Conservation (phyloP, 2,329 filamentous ascomycete genomes). For the Colletotrichum spaethianum region DNA sequence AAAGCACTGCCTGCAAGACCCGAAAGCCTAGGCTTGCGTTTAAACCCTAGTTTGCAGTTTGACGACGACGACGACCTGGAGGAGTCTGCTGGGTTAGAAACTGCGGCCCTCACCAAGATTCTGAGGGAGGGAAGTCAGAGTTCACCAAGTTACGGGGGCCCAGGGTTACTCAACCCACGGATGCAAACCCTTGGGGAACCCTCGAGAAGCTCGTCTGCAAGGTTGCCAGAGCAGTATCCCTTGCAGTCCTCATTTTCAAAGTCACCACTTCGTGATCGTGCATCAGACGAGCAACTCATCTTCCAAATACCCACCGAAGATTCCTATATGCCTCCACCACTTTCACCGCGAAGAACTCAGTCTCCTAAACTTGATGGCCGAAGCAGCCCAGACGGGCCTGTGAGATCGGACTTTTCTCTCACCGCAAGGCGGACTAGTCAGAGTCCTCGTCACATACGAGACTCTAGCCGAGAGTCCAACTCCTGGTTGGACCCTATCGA, state of each 20-base stretch:
- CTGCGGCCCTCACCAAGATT: slow-evolving; percentile 67
- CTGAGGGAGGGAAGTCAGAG: slow-evolving; percentile 18
- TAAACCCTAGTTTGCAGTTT: slow-evolving; percentile 50
- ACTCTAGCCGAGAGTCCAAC: slow-evolving; percentile 82
- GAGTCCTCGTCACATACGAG: slow-evolving; percentile 62
- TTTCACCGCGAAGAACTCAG: slow-evolving; percentile 74
- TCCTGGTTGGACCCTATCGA: slow-evolving; percentile 97
- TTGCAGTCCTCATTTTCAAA: slow-evolving; percentile 70
- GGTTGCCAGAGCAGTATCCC: slow-evolving; percentile 46
- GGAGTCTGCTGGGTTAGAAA: slow-evolving; percentile 64
- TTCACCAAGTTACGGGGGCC: slow-evolving; percentile 6
- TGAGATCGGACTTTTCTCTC: slow-evolving; percentile 55
- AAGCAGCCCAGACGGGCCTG: slow-evolving; percentile 43
- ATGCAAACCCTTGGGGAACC: slow-evolving; percentile 24
- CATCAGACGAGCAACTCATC: slow-evolving; percentile 48
- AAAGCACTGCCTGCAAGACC: slow-evolving; percentile 84
- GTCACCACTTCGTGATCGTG: slow-evolving; percentile 59
- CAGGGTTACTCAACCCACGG: slow-evolving; percentile 41
- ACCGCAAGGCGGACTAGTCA: slow-evolving; percentile 45
- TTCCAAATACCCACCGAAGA: slow-evolving; percentile 68
- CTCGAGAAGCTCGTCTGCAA: slow-evolving; percentile 37
- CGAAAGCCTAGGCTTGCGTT: slow-evolving; percentile 68
- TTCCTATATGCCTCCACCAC: slow-evolving; percentile 77
- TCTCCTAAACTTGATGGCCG: slow-evolving; percentile 51
- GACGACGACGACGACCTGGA: slow-evolving; percentile 56